A percentile compares a stretch with the other conserved stretches of the same genome.
Conservation (phyloP, 1,284 basidiomycete genomes). For the Agroathelia rolfsii region DNA sequence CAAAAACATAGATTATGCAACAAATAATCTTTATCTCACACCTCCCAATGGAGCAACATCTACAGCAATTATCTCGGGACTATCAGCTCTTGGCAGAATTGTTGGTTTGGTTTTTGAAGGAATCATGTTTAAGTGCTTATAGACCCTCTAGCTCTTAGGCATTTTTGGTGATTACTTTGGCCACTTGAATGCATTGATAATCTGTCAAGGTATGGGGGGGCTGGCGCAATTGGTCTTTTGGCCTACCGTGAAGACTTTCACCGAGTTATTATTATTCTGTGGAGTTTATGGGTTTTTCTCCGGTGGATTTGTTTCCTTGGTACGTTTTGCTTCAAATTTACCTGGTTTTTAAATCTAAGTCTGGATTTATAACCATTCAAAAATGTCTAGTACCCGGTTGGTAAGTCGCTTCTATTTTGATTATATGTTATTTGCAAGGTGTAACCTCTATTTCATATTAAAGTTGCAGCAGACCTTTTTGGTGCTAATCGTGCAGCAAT, state of each 20-base stretch:
- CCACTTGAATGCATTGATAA: slow-evolving; percentile 1
- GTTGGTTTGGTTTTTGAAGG: too few species aligned
- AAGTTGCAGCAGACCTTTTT: slow-evolving; percentile 8
- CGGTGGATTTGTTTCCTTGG: slow-evolving; percentile 7
- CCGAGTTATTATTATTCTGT: slow-evolving; percentile 6
- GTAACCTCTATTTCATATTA: too few species aligned
- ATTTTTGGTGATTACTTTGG: slow-evolving; percentile 7
- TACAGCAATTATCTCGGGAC: slow-evolving; percentile 7
- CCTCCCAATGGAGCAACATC: slow-evolving; percentile 9
- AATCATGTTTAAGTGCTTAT: slow-evolving; percentile 2
- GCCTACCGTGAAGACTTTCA: slow-evolving; percentile 5
- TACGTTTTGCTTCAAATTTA: neutral
- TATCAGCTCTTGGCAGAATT: slow-evolving; percentile 7
- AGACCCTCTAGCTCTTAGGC: slow-evolving; percentile 6
- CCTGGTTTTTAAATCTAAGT: slow-evolving; percentile 1
- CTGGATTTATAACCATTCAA: too few species aligned
- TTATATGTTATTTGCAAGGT: too few species aligned
- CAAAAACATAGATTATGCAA: slow-evolving; percentile 9
- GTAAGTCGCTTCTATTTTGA: too few species aligned
- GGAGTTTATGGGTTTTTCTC: slow-evolving; percentile 7
- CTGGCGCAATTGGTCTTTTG: slow-evolving; percentile 7
- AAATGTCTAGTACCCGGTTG: too few species aligned
- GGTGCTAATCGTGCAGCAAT: slow-evolving; percentile 5
- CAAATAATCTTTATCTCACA: slow-evolving; percentile 4
- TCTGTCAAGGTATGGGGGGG: slow-evolving; percentile 6